These are phyloP conservation scores for Sporothrix dimorphospora DNA, from an alignment of 2,329 filamentous ascomycete genomes.

Conservation along the genomic window DNA sequence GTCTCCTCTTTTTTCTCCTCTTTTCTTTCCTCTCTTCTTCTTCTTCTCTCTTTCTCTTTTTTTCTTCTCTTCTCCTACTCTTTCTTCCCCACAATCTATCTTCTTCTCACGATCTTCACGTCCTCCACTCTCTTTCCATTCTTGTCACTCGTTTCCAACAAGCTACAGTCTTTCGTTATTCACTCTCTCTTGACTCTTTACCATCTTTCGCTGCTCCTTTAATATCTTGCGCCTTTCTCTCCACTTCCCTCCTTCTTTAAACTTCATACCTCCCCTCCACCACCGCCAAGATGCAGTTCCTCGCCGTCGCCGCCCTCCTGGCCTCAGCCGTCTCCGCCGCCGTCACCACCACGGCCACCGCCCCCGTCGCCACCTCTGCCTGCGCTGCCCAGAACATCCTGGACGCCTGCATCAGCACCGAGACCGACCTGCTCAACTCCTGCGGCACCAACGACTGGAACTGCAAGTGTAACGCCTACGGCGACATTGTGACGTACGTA, in stretches of 20 bases:
- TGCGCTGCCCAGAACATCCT: slow-evolving; percentile 34
- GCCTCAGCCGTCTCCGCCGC: slow-evolving; percentile 27
- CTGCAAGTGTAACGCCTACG: slow-evolving; percentile 52
- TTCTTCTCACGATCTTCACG: slow-evolving; percentile 12
- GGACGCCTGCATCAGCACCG: slow-evolving; percentile 36
- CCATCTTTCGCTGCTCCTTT: background rate
- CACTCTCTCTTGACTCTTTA: background rate
- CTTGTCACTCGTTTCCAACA: slow-evolving; percentile 25
- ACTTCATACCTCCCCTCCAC: background rate
- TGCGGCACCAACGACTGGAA: slow-evolving; percentile 50
- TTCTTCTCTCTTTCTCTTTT: background rate
- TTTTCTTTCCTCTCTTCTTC: slow-evolving; percentile 16
- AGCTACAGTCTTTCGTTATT: background rate
- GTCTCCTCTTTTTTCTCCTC: background rate
- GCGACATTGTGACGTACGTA: slow-evolving; percentile 52
- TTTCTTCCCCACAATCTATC: slow-evolving; percentile 10
- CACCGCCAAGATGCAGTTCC: slow-evolving; percentile 29
- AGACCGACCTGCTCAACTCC: slow-evolving; percentile 45
- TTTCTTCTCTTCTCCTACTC: background rate
- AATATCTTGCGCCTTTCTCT: background rate
- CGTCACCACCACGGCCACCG: slow-evolving; percentile 26
- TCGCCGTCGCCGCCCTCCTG: slow-evolving; percentile 24
- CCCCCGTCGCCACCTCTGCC: slow-evolving; percentile 25
- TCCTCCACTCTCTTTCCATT: background rate
- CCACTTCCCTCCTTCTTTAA: background rate